A percentile compares a stretch with the other conserved stretches of the same genome.
Conservation (phyloP, 2,329 filamentous ascomycete species). For the Ophiostoma himal-ulmi region DNA sequence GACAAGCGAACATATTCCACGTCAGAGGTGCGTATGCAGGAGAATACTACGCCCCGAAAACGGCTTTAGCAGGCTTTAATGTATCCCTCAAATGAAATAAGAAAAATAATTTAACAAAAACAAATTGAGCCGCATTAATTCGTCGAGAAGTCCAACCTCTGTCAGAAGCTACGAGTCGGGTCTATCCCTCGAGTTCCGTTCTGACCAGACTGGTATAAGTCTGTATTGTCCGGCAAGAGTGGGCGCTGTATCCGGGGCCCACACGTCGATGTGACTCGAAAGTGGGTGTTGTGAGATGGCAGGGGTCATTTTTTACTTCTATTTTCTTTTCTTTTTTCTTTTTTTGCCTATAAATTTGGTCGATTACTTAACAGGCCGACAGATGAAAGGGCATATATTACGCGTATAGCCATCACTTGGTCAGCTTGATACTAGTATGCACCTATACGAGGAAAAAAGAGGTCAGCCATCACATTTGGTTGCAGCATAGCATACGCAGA, state of each 20-base stretch:
- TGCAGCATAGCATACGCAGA: not conserved
- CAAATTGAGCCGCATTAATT: not conserved
- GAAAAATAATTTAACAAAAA: not conserved
- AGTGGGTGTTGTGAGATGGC: not conserved
- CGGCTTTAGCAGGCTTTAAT: not conserved
- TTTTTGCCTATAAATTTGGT: not conserved
- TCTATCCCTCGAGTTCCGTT: not conserved
- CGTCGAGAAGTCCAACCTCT: not conserved
- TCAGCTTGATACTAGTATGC: not conserved
- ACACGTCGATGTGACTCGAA: slow-evolving; percentile 2
- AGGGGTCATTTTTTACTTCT: not conserved
- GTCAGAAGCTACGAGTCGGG: not conserved
- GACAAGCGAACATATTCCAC: not conserved
- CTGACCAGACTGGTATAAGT: not conserved
- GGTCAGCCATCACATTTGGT: not conserved
- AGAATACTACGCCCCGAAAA: not conserved
- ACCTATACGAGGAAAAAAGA: not conserved
- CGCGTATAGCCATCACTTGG: not conserved
- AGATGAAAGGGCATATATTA: not conserved
- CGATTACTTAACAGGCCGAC: not conserved
- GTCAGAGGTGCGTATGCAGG: not conserved
- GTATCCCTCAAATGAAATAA: not conserved
- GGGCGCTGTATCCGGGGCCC: not conserved
- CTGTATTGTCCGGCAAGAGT: not conserved
- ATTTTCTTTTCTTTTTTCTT: not conserved